Conservation (phyloP, 2,329 filamentous ascomycete genomes). For the Calonectria pseudoturangicola region DNA sequence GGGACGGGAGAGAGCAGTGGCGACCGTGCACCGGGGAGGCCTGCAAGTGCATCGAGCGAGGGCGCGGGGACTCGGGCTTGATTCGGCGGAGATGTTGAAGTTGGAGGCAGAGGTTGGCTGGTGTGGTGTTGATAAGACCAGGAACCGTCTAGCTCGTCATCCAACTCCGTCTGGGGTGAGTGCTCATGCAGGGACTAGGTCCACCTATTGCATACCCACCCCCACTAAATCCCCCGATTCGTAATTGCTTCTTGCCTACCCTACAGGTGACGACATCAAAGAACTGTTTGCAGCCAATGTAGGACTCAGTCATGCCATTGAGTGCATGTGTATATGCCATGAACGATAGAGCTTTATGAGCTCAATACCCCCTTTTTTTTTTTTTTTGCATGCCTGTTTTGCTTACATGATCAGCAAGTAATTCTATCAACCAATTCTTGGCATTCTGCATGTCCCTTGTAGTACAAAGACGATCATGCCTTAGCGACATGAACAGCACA, state of each 20-base stretch:
- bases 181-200: conserved; percentile 29
- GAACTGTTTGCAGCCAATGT: no score
- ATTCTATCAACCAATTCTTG: no score
- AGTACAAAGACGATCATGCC: no score
- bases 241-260: conserved; percentile 11
- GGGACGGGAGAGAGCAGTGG: conserved; percentile 38
- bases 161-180: conserved; percentile 1
- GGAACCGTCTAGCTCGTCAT: conserved; percentile 27
- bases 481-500: no score
- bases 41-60: conserved; percentile 25
- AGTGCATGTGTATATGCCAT: no score
- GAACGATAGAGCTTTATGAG: background rate
- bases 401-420: background rate
- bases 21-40: conserved; percentile 38
- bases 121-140: conserved; percentile 41
- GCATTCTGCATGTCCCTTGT: no score
- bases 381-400: no score
- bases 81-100: conserved; percentile 4
- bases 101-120: conserved; percentile 4
- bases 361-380: no score
- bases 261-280: background rate
- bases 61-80: background rate
- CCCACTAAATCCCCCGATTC: conserved; percentile 27
- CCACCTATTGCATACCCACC: conserved; percentile 29
- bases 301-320: background rate